These are phyloP conservation scores for Krasilnikovozyma curviuscula DNA, from an alignment of 768 basidiomycete species.

Conservation along the genomic window DNA sequence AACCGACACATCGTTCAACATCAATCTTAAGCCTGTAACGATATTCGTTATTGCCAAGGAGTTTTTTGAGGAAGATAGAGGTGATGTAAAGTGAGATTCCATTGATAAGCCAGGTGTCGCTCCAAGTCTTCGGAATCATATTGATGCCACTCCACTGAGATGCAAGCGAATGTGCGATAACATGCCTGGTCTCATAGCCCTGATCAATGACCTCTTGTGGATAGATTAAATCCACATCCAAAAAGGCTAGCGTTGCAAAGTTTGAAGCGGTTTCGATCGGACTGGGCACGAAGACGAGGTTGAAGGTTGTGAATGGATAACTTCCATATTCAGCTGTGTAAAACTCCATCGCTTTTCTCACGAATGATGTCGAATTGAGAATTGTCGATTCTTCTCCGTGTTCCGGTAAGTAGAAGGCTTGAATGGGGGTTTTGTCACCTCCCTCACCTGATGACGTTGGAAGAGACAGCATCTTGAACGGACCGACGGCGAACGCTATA, in stretches of 20 bases:
- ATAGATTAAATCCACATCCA: conserved; percentile 63
- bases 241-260: conserved; percentile 59
- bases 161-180: conserved; percentile 68
- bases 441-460: too few species aligned
- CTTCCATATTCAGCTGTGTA: conserved; percentile 81
- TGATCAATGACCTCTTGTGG: conserved; percentile 82
- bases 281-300: conserved; percentile 82
- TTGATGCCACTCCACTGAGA: conserved; percentile 96
- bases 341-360: conserved; percentile 80
- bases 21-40: conserved; percentile 88
- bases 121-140: conserved; percentile 78
- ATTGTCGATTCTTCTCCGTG: conserved; percentile 64
- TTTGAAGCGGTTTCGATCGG: conserved; percentile 64
- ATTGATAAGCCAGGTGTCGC: conserved; percentile 92
- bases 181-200: conserved; percentile 71
- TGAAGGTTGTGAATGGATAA: conserved; percentile 83
- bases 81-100: conserved; percentile 81
- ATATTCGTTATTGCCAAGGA: conserved; percentile 92
- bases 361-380: conserved; percentile 46
- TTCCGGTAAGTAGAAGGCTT: conserved; percentile 82
- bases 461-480: conserved; percentile 45
- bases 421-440: conserved; percentile 62
- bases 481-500: conserved; percentile 85
- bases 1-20: conserved; percentile 73
- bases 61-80: conserved; percentile 62